Evolutionary conservation across 176 grass and related monocot species (phyloP).

Genomic region (Echinochloa phyllopogon): DNA sequence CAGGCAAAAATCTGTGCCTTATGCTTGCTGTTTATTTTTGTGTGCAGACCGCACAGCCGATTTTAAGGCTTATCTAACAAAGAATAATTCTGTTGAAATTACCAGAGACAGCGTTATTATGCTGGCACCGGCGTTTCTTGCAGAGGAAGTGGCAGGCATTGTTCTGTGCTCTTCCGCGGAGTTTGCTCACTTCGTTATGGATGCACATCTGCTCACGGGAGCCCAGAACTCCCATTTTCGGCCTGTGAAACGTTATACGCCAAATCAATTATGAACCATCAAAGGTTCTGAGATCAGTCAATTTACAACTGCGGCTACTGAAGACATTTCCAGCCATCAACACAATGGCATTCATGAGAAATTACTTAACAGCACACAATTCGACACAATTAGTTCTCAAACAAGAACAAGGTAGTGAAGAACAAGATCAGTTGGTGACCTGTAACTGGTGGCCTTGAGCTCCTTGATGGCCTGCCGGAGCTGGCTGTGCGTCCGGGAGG

Average conservation of each 20-base stretch:
- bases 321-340: not conserved
- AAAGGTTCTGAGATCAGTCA: not conserved
- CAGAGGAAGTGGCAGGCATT: slow-evolving; percentile 86
- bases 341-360: not conserved
- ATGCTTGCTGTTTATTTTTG: slow-evolving; percentile 9
- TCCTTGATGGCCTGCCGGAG: slow-evolving; percentile 95
- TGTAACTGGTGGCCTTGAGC: slow-evolving; percentile 88
- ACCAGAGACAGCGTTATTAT: slow-evolving; percentile 73
- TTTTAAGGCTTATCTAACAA: slow-evolving; percentile 15
- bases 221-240: slow-evolving; percentile 83
- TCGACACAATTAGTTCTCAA: not conserved
- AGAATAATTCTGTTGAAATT: slow-evolving; percentile 26
- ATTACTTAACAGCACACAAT: not conserved
- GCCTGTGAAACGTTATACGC: slow-evolving; percentile 54
- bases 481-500: slow-evolving; percentile 95
- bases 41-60: not conserved
- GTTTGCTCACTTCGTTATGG: slow-evolving; percentile 71
- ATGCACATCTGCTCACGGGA: slow-evolving; percentile 99
- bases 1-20: not conserved
- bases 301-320: slow-evolving; percentile 9
- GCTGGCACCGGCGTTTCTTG: slow-evolving; percentile 76
- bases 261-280: not conserved
- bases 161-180: slow-evolving; percentile 80
- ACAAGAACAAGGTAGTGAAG: not conserved
- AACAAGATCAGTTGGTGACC: slow-evolving; percentile 48